Base-by-base conservation (phyloP, 148 eudicot genomes). In the Oxyria digyna region DNA sequence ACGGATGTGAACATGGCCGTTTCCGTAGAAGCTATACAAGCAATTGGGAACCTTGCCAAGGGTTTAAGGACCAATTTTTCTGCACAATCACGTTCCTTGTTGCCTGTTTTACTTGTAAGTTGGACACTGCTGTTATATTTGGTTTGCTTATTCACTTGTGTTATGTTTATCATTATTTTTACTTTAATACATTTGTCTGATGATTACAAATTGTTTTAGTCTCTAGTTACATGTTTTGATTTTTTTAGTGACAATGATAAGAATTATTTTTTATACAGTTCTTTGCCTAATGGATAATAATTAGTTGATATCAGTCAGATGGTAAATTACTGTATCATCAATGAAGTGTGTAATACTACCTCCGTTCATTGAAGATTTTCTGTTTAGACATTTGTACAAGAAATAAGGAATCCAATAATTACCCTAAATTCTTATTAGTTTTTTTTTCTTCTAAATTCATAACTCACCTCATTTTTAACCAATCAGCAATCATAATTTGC, bases 1-100 rank as follows among this genome's bases (percentile, higher is more conserved):
- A 91, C 85, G 74, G 99, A 95, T 80, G 89, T 95, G 21, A 95
- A 95, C 74, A 85, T 95, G 66, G 99, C 97, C 63, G 99, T 95
- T 55, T 81, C 96, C 73, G 97, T 87, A 72, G 99, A 95, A 77
- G 91, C 97, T 68, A 81, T 95, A 71, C 99, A 91, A 82, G 99
- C 99, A 70, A 80, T 95, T 57, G 99, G 97, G 68, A 95, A 95
- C 77, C 96, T 95, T 78, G 96, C 99, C 15, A 80, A 72, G 77
- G 99, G 99, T 49, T 72, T 95, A 77, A 81, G 99, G 75, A 83
- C 91, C 8, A 84, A 88, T 82, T 95, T 95, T 73, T 82, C 97
- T n/a, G 91, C 80, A 70, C 87, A 76, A 55, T 88, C 97, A 33
- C 97, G 99, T 33, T 85, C 89, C 81, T 64, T 95, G 73, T 84